phyloP scores from a whole-genome alignment of 257 asterid genomes.

The Petunia secreta region DNA sequence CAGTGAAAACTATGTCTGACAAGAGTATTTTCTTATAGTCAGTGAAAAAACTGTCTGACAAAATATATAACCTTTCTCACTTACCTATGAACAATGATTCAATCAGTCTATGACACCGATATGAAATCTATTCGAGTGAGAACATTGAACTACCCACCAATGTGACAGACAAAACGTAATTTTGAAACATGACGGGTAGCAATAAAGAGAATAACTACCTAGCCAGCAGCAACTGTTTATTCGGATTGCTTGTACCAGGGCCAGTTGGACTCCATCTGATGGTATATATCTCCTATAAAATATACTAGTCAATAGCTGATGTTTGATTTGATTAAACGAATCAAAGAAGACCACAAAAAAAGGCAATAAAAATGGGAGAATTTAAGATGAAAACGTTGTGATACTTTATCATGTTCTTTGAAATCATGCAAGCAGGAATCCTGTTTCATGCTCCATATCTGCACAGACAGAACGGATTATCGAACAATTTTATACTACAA shows the following conservation, averaged over 20 bases:
- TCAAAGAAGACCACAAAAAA: not conserved
- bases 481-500: not conserved
- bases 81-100: slow-evolving; percentile 1
- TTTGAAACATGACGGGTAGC: not conserved
- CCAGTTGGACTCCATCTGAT: slow-evolving; percentile 98
- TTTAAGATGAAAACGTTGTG: slow-evolving; percentile 22
- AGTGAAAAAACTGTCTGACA: not conserved
- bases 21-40: not conserved
- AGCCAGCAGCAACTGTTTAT: slow-evolving; percentile 71
- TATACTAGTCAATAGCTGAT: not conserved
- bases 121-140: not conserved
- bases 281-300: slow-evolving; percentile 78
- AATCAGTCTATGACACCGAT: not conserved
- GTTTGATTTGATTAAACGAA: slow-evolving; percentile 21
- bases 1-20: not conserved
- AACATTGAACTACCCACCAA: not conserved
- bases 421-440: slow-evolving; percentile 76
- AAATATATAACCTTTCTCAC: not conserved
- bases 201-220: slow-evolving; percentile 50
- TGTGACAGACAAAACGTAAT: not conserved
- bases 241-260: slow-evolving; percentile 81
- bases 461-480: slow-evolving; percentile 36
- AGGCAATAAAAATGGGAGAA: not conserved
- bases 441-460: slow-evolving; percentile 89
- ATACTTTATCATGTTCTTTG: slow-evolving; percentile 73